Evolutionary conservation across 2,329 filamentous ascomycete genomes (phyloP), one percentile per base, ranked within the genome.

Genomic region (Colletotrichum sojae): DNA sequence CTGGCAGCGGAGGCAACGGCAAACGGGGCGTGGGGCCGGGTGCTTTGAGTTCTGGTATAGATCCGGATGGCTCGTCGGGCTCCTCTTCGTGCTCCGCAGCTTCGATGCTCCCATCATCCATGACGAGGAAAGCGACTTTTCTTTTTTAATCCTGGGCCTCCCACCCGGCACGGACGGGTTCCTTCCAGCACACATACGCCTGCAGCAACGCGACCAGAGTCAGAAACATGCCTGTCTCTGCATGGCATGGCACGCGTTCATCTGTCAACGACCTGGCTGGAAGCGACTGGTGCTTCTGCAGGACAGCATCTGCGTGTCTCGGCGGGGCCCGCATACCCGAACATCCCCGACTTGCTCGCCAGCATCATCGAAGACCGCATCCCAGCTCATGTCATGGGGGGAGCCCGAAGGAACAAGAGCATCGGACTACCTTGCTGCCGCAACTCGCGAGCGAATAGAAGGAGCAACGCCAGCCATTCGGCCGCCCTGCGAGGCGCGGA

Each of bases 401-500:
- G 56, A 61, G 62, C 20, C 67, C 61, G 55, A 13, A 22, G 22
- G 22, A 16, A 52, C 25, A 48, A 36, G 18, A 5, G 27, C 51
- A 48, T 53, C 15, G 22, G 40, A 48, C 53, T 16, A 22, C 48
- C 48, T 18, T 25, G 51, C n/a, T 55, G 62, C 43, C 16, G 12
- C 55, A 43, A 20, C 13, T 51, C 31, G 31, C 52, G 13, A 9
- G 39, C 13, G 54, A n/a, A 16, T 43, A 43, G 46, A 36, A 52
- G 31, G 59, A 40, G 54, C 62, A 51, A 52, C 51, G n/a, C 45
- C 49, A 39, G 22, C 45, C 36, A 48, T 25, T 65, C 31, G 46
- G 12, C 5, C 46, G 62, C 54, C 62, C 62, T 60, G 66, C 55
- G 16, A 69, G 66, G 62, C 67, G 58, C 58, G 40, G 67, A 62